Evolutionary conservation across 202 grass and related monocot genomes (phyloP).

Genomic region (Carex arenaria): DNA sequence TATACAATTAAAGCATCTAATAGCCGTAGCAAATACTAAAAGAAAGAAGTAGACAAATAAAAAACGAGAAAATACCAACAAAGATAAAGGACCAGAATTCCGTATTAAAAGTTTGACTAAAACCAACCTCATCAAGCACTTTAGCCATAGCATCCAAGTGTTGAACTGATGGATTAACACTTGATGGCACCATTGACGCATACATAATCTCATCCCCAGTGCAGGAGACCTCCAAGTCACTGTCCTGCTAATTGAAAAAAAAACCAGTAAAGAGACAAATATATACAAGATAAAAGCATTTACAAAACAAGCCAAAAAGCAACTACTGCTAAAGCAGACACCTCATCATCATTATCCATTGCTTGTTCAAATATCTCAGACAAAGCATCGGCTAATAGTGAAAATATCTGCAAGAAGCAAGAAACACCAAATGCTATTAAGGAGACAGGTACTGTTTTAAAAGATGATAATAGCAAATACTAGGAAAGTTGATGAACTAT

Average conservation of each 20-base stretch:
- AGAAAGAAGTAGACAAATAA: neutral
- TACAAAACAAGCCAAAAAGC: neutral
- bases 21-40: neutral
- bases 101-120: neutral
- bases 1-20: neutral
- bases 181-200: conserved; percentile 58
- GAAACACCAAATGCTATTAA: conserved; percentile 15
- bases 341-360: conserved; percentile 34
- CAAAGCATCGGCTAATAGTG: conserved; percentile 69
- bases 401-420: conserved; percentile 78
- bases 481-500: neutral
- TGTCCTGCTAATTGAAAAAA: conserved; percentile 49
- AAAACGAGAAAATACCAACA: neutral
- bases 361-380: conserved; percentile 80
- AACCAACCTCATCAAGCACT: conserved; percentile 69
- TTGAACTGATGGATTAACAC: conserved; percentile 54
- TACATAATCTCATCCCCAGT: conserved; percentile 50
- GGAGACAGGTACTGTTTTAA: neutral
- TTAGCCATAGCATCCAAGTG: conserved; percentile 84
- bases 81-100: neutral
- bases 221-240: conserved; percentile 70
- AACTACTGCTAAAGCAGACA: conserved; percentile 16
- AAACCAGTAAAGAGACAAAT: neutral
- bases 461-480: neutral
- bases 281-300: neutral